Base-by-base conservation (phyloP, 179 eudicot genomes). In the Pouteria campechiana region DNA sequence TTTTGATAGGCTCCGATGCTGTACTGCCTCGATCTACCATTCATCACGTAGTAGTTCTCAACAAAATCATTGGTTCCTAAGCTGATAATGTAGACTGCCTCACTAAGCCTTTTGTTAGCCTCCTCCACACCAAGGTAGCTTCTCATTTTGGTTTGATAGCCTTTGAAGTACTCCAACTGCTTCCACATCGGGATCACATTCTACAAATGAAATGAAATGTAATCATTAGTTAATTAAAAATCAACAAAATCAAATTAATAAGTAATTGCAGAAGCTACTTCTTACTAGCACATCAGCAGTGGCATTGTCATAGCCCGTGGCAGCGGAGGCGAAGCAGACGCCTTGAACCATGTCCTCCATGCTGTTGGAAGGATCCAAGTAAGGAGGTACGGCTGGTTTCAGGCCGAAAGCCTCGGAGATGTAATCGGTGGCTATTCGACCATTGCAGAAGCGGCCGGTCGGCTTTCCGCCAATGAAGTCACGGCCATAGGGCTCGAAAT, bases 301-400 rank as follows among this genome's bases (percentile, higher is more conserved):
- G 7, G 70, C 59, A 35, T 68, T 75, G 34, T 83, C 93, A 50
- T 54, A 82, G 6, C 93, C 95, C 38, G 82, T 86, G 10, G 88
- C 93, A 46, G 94, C 94, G 1, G 94, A 87, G 38, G 94, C 96
- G 57, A 87, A 83, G 50, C 62, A 64, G 34, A 87, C 96, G 3
- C 94, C 94, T 30, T 61, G 44, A 3, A 76, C 83, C 38, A 87
- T 83, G 53, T 79, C 96, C 4, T 62, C 17, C 7, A 83, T 83
- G 14, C 25, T 53, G 36, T 60, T 76, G 24, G 11, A 21, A 4
- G 88, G 81, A 45, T 87, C 90, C 68, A 87, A 66, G 40, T 83
- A 87, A 3, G 96, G 81, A 0, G 96, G 96, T 10, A 83, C 63
- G 3, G 53, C 45, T n/a, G 63, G 70, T 58, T 57, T 61, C 15